These are phyloP conservation scores for Mortierella sp. DNA, from an alignment of 371 early-diverging fungal species.

Conservation along the genomic window DNA sequence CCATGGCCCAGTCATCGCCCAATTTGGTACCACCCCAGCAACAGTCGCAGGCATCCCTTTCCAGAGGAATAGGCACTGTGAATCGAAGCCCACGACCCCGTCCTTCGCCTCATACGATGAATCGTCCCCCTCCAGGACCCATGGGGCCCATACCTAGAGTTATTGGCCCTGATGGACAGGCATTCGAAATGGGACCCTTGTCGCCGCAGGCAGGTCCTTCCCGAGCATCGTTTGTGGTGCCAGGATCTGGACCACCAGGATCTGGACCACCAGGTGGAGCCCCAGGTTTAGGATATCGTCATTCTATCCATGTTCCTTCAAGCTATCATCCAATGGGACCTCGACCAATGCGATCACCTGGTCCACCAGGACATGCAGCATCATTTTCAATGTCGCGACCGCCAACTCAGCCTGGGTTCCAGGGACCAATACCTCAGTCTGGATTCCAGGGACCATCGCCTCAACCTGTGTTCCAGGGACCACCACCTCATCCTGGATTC, in stretches of 20 bases:
- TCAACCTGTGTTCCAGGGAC: constrained; percentile 9
- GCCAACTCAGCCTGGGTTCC: constrained; percentile 13
- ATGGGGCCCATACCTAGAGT: constrained; percentile 10
- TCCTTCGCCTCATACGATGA: constrained; percentile 14
- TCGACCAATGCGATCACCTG: constrained; percentile 15
- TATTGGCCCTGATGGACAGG: constrained; percentile 13
- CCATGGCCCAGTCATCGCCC: constrained; percentile 29
- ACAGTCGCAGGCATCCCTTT: constrained; percentile 23
- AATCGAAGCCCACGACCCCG: constrained; percentile 28
- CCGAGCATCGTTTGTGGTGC: constrained; percentile 12
- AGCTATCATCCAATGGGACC: constrained; percentile 13
- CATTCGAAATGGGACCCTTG: constrained; percentile 30
- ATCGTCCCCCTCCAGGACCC: constrained; percentile 22
- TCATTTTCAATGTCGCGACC: constrained; percentile 7
- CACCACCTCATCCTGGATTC: constrained; percentile 15
- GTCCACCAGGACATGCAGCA: neutral
- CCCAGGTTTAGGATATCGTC: constrained; percentile 17
- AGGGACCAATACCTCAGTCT: constrained; percentile 7
- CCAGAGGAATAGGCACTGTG: constrained; percentile 18
- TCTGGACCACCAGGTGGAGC: constrained; percentile 7
- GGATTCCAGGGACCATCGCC: constrained; percentile 2
- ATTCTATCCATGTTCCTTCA: constrained; percentile 19
- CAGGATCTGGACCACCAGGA: neutral
- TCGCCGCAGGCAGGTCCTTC: neutral
- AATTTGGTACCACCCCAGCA: constrained; percentile 15